A percentile compares a stretch with the other conserved stretches of the same genome.
Evolutionary conservation across 805 yeast species (phyloP).

Genomic region (Teunomyces gatunensis): DNA sequence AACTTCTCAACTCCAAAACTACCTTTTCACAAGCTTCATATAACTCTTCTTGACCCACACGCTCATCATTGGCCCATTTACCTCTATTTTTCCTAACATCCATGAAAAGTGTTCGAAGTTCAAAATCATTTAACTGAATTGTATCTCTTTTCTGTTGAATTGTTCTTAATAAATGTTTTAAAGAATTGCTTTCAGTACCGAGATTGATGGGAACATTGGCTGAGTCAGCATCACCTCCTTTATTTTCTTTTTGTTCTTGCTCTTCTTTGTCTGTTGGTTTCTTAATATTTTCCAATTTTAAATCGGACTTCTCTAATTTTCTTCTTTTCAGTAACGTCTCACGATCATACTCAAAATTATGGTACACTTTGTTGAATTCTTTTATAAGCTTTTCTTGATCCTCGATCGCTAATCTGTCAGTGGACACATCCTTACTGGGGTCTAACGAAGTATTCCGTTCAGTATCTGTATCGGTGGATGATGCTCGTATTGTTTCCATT

Average conservation of each 20-base stretch:
- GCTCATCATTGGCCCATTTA: slow-evolving; percentile 95
- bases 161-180: slow-evolving; percentile 74
- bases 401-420: slow-evolving; percentile 17
- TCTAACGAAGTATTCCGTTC: neutral
- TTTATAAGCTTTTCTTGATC: slow-evolving; percentile 49
- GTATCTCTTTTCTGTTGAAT: slow-evolving; percentile 81
- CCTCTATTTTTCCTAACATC: slow-evolving; percentile 95
- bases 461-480: neutral
- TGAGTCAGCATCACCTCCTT: slow-evolving; percentile 19
- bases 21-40: slow-evolving; percentile 98
- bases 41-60: slow-evolving; percentile 95
- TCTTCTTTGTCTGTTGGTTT: slow-evolving; percentile 13
- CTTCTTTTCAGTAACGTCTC: slow-evolving; percentile 75
- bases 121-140: slow-evolving; percentile 72
- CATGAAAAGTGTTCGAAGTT: slow-evolving; percentile 77
- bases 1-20: slow-evolving; percentile 81
- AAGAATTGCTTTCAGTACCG: slow-evolving; percentile 38
- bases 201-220: slow-evolving; percentile 30
- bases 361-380: slow-evolving; percentile 71
- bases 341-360: slow-evolving; percentile 70
- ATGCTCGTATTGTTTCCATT: slow-evolving; percentile 1
- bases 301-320: slow-evolving; percentile 77
- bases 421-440: slow-evolving; percentile 4
- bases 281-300: slow-evolving; percentile 49
- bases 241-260: slow-evolving; percentile 16